phyloP scores from a whole-genome alignment of 345 rosid species.

The Garcia nutans region DNA sequence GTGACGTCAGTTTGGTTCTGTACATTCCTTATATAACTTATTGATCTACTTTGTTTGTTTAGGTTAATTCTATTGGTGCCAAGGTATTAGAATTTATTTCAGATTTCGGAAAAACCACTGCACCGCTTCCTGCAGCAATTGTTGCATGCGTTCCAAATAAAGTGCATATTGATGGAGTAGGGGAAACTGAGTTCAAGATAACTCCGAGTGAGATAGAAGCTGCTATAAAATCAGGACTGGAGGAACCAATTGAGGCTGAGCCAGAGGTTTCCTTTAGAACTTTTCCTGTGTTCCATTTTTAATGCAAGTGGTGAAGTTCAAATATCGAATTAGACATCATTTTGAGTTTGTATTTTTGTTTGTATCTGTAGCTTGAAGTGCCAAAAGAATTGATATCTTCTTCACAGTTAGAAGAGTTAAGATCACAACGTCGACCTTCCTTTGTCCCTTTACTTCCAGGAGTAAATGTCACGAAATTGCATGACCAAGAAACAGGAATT shows the following conservation, averaged over 20 bases:
- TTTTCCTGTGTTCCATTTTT: constrained; percentile 18
- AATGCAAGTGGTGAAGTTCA: constrained; percentile 9
- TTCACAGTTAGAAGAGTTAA: constrained; percentile 65
- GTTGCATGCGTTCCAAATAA: constrained; percentile 96
- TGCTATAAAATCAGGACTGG: constrained; percentile 72
- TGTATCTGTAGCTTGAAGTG: constrained; percentile 83
- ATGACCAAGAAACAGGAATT: constrained; percentile 87
- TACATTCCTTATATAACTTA: constrained; percentile 10
- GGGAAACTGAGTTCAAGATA: constrained; percentile 86
- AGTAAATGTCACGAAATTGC: constrained; percentile 47
- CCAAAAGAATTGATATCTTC: constrained; percentile 83
- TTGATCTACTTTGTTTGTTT: constrained; percentile 17
- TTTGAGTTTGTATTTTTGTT: constrained; percentile 23
- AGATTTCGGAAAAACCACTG: constrained; percentile 87
- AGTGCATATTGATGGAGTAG: constrained; percentile 73
- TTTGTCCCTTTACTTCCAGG: constrained; percentile 60
- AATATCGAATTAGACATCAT: constrained; percentile 4
- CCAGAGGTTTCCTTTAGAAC: constrained; percentile 67
- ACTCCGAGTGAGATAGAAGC: constrained; percentile 63
- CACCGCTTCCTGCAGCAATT: constrained; percentile 95
- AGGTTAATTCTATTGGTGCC: constrained; percentile 95
- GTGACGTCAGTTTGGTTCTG: constrained; percentile 1
- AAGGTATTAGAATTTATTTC: constrained; percentile 84
- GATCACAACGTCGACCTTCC: constrained; percentile 54
- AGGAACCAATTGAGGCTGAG: constrained; percentile 91